Evolutionary conservation across 257 asterid species (phyloP).

Genomic region (Solanum ossicruentum): DNA sequence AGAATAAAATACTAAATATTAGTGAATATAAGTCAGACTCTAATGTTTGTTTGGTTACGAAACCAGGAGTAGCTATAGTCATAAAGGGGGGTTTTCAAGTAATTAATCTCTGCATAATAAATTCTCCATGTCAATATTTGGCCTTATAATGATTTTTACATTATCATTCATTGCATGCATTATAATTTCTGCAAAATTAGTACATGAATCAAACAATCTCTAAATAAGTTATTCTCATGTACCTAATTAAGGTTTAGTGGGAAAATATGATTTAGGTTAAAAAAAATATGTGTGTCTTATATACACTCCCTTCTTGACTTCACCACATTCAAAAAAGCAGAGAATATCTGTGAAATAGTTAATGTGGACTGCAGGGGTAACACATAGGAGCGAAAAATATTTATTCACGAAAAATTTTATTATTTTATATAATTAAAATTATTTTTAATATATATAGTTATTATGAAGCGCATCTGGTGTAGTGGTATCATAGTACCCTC

Average conservation of each 20-base stretch:
- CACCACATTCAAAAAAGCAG: too few relatives aligned
- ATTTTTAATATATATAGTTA: too few relatives aligned
- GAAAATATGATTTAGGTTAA: too few relatives aligned
- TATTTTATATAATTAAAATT: too few relatives aligned
- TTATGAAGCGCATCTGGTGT: slow-evolving; percentile 99
- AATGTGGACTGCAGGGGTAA: too few relatives aligned
- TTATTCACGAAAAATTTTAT: too few relatives aligned
- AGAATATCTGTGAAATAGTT: too few relatives aligned
- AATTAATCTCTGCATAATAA: background rate
- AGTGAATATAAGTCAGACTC: background rate
- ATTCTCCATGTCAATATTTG: background rate
- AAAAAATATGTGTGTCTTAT: too few relatives aligned
- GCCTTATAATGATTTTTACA: background rate
- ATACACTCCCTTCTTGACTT: too few relatives aligned
- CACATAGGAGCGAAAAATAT: too few relatives aligned
- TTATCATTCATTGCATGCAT: background rate
- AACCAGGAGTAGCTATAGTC: background rate
- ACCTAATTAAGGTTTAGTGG: background rate
- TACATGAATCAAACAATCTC: background rate
- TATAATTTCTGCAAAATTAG: too few relatives aligned
- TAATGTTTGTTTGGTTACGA: background rate
- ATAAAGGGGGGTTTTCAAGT: background rate
- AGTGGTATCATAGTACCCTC: slow-evolving; percentile 99
- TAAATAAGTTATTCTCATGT: background rate
- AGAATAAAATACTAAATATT: too few relatives aligned